Evolutionary conservation across 176 grass and related monocot species (phyloP).

Genomic region (Aegilops sharonensis): DNA sequence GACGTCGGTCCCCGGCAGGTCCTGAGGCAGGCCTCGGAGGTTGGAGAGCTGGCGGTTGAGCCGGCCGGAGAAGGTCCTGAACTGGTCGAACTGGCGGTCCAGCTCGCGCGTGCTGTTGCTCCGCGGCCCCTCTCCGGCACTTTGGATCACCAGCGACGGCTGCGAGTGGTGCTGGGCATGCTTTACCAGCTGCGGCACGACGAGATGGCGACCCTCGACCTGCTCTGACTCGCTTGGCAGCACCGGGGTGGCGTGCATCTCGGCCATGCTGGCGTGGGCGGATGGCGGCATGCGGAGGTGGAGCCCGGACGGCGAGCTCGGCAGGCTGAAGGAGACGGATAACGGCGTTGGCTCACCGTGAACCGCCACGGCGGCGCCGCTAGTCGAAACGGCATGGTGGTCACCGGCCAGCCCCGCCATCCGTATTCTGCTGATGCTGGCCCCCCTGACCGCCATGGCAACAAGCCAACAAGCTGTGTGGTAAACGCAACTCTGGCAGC

Average conservation of each 20-base stretch:
- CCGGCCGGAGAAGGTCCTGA: constrained; percentile 80
- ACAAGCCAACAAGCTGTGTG: too few relatives aligned
- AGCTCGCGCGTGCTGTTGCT: constrained; percentile 43
- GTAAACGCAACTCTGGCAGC: too few relatives aligned
- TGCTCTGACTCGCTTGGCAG: background rate
- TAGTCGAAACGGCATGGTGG: background rate
- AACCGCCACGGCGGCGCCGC: background rate
- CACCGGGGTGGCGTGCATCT: too few relatives aligned
- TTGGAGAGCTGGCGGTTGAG: constrained; percentile 75
- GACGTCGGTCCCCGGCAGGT: background rate
- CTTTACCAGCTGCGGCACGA: background rate
- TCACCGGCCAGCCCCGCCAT: background rate
- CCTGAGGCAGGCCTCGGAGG: constrained; percentile 55
- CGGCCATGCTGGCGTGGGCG: background rate
- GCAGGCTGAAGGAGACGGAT: constrained; percentile 43
- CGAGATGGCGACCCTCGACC: background rate
- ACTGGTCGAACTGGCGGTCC: constrained; percentile 64
- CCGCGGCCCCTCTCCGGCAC: background rate
- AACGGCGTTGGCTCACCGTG: background rate
- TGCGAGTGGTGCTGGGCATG: constrained; percentile 27
- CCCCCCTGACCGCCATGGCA: background rate
- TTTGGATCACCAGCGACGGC: background rate
- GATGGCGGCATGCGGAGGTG: constrained; percentile 30
- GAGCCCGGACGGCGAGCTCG: constrained; percentile 60
- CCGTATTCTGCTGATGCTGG: background rate